Percentiles rank a stretch among this genome's conserved stretches.
These are phyloP conservation scores for Pilaira anomala DNA, from an alignment of 192 early-diverging fungal genomes.

Conservation along the genomic window DNA sequence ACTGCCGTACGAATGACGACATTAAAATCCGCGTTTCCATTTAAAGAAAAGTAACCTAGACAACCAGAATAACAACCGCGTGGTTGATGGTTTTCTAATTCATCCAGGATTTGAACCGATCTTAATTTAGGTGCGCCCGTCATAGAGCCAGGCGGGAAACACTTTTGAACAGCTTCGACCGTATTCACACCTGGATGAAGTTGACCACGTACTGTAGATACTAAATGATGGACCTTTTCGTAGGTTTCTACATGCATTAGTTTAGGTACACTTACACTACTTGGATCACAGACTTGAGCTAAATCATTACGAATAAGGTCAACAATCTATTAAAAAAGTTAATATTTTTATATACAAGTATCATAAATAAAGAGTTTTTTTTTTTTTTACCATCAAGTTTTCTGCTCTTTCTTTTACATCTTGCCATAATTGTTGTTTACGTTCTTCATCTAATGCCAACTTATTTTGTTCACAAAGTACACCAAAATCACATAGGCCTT, in stretches of 20 bases:
- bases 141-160: slow-evolving; percentile 96
- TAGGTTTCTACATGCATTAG: slow-evolving; percentile 90
- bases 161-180: slow-evolving; percentile 67
- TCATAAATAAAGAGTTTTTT: background rate
- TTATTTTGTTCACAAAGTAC: slow-evolving; percentile 33
- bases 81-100: slow-evolving; percentile 62
- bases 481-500: slow-evolving; percentile 39
- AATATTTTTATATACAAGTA: slow-evolving; percentile 15
- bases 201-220: slow-evolving; percentile 75
- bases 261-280: slow-evolving; percentile 69
- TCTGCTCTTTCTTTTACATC: slow-evolving; percentile 92
- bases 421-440: slow-evolving; percentile 47
- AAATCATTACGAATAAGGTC: slow-evolving; percentile 95
- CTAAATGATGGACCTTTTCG: slow-evolving; percentile 89
- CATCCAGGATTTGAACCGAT: slow-evolving; percentile 74
- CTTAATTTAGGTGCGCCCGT: slow-evolving; percentile 95
- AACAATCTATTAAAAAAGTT: slow-evolving; percentile 72
- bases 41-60: slow-evolving; percentile 78
- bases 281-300: slow-evolving; percentile 63
- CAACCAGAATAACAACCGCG: slow-evolving; percentile 89
- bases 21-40: slow-evolving; percentile 63
- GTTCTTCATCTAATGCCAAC: slow-evolving; percentile 35
- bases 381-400: slow-evolving; percentile 91
- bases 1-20: slow-evolving; percentile 94
- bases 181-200: slow-evolving; percentile 56